These are phyloP conservation scores for Ustilago sp. DNA, from an alignment of 1,284 basidiomycete genomes.

Conservation along the genomic window DNA sequence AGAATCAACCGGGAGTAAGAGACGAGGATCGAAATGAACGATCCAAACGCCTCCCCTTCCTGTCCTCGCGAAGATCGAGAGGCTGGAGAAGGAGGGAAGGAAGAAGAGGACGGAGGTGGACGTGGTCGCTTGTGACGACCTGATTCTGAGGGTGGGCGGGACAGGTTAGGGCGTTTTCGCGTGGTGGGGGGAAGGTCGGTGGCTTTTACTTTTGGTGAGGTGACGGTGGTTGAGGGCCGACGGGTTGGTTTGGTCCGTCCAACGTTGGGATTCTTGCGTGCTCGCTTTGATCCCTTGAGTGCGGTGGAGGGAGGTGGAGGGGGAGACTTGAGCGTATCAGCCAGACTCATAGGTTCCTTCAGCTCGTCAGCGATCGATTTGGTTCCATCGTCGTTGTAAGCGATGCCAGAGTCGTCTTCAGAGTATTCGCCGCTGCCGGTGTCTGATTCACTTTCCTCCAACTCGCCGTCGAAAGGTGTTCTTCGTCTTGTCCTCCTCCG, in stretches of 20 bases:
- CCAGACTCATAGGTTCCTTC: conserved; percentile 29
- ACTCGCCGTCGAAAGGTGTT: conserved; percentile 22
- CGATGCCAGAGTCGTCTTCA: conserved; percentile 40
- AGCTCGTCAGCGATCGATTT: conserved; percentile 27
- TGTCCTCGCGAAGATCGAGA: neutral
- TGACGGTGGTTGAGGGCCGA: neutral
- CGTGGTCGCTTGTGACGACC: conserved; percentile 40
- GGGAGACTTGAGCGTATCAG: conserved; percentile 34
- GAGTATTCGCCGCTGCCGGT: conserved; percentile 25
- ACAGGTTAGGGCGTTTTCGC: conserved; percentile 33
- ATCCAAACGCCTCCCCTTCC: conserved; percentile 25
- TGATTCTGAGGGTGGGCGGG: conserved; percentile 31
- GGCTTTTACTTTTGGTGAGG: neutral
- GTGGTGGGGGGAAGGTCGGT: neutral
- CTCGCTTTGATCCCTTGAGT: neutral
- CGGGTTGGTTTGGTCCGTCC: neutral
- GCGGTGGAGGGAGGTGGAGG: conserved; percentile 5
- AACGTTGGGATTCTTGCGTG: neutral
- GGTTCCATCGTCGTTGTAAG: conserved; percentile 33
- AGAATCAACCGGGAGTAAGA: conserved; percentile 64
- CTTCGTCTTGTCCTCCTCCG: conserved; percentile 22
- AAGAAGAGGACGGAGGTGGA: conserved; percentile 10
- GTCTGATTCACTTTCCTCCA: conserved; percentile 12
- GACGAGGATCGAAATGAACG: conserved; percentile 56
- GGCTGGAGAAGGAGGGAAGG: neutral